These are phyloP conservation scores for Lactifluus hygrophoroides DNA, from an alignment of 768 basidiomycete genomes.

Conservation along the genomic window DNA sequence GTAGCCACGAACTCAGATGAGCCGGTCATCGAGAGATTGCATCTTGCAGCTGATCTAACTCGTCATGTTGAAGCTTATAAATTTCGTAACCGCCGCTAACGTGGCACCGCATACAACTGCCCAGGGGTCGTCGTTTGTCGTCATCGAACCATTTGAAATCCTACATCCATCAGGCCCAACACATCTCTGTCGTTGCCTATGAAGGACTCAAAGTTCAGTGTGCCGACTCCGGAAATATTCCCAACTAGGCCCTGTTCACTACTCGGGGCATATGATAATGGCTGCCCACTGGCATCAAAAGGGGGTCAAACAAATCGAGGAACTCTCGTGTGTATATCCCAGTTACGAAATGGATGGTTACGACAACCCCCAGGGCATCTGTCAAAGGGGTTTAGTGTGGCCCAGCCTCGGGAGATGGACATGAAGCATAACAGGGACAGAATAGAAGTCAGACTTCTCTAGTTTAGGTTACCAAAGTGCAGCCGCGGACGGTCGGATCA, in stretches of 20 bases:
- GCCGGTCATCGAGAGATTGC: neutral
- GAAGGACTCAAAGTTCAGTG: slow-evolving; percentile 9
- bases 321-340: slow-evolving; percentile 12
- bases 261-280: neutral
- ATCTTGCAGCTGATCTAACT: slow-evolving; percentile 9
- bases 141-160: neutral
- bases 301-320: no score
- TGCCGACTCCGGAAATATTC: slow-evolving; percentile 8
- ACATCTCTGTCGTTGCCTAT: neutral
- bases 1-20: neutral
- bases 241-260: neutral
- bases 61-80: slow-evolving; percentile 10
- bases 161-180: neutral
- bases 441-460: neutral
- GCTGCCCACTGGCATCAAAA: neutral
- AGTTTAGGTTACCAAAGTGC: neutral
- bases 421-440: neutral
- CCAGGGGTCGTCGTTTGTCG: no score
- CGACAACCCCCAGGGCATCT: neutral
- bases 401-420: no score
- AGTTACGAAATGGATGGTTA: slow-evolving; percentile 4
- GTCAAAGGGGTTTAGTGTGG: no score
- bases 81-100: slow-evolving; percentile 2
- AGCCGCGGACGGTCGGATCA: neutral
- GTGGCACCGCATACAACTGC: slow-evolving; percentile 15